phyloP scores from a whole-genome alignment of 805 yeast genomes.

The Candida manassasensis region DNA sequence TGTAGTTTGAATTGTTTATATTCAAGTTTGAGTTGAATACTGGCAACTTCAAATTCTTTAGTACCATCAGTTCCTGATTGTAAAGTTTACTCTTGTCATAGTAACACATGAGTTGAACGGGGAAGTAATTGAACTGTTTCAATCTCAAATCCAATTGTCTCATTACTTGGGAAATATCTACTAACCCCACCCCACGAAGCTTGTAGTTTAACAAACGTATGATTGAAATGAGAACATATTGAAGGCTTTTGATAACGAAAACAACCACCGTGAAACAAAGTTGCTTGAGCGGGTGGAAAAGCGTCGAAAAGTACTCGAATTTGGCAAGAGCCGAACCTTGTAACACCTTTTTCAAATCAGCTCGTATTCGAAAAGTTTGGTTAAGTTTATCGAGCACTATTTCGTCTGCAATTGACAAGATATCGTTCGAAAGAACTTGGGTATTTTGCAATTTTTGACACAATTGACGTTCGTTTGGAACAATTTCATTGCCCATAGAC shows the following conservation, averaged over 20 bases:
- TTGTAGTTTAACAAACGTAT: slow-evolving; percentile 26
- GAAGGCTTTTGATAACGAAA: slow-evolving; percentile 8
- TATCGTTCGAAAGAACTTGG: background rate
- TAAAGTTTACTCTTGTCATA: slow-evolving; percentile 39
- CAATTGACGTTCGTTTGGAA: slow-evolving; percentile 11
- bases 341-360: slow-evolving; percentile 3
- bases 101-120: slow-evolving; percentile 67
- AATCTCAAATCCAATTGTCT: slow-evolving; percentile 76
- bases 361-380: slow-evolving; percentile 19
- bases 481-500: slow-evolving; percentile 27
- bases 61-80: slow-evolving; percentile 32
- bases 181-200: slow-evolving; percentile 19
- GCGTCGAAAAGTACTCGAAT: background rate
- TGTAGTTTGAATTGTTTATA: slow-evolving; percentile 51
- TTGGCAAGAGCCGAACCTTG: background rate
- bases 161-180: slow-evolving; percentile 55
- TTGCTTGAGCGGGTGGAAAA: background rate
- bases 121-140: slow-evolving; percentile 73
- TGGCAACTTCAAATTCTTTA: slow-evolving; percentile 39
- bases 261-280: background rate
- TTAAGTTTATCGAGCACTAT: slow-evolving; percentile 30
- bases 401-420: slow-evolving; percentile 22
- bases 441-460: slow-evolving; percentile 18
- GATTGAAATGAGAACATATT: slow-evolving; percentile 13
- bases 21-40: slow-evolving; percentile 32